Conservation (phyloP, 352 stramenopile species). For the Pythium chondricola region DNA sequence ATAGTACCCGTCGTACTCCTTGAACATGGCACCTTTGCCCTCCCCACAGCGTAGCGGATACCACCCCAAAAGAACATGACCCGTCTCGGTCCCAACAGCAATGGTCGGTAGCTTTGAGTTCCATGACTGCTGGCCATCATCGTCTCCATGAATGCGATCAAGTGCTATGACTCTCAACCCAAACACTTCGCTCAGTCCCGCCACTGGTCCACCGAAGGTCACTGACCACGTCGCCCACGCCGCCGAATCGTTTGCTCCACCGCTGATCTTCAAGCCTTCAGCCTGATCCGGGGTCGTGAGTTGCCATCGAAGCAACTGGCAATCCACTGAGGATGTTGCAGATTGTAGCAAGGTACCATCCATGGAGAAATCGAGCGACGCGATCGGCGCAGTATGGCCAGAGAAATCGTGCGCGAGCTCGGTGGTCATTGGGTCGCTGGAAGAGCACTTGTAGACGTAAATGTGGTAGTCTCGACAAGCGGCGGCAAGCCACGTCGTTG, state of each 20-base stretch:
- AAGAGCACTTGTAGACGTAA: slow-evolving; percentile 49
- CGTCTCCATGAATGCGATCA: slow-evolving; percentile 22
- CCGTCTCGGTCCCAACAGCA: slow-evolving; percentile 36
- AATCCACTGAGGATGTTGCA: slow-evolving; percentile 38
- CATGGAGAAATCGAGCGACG: slow-evolving; percentile 61
- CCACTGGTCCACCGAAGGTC: slow-evolving; percentile 47
- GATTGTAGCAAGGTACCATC: slow-evolving; percentile 61
- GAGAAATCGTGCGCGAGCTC: slow-evolving; percentile 50
- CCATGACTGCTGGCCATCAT: slow-evolving; percentile 15
- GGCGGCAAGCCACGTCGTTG: slow-evolving; percentile 27
- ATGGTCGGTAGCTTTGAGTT: slow-evolving; percentile 44
- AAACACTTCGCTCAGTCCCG: slow-evolving; percentile 35
- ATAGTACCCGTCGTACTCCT: slow-evolving; percentile 52
- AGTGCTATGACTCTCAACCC: slow-evolving; percentile 25
- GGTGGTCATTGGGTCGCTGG: slow-evolving; percentile 15
- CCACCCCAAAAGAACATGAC: slow-evolving; percentile 54
- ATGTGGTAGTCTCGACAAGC: slow-evolving; percentile 69
- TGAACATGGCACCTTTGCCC: slow-evolving; percentile 29
- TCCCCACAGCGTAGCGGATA: slow-evolving; percentile 52
- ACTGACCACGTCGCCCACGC: slow-evolving; percentile 47
- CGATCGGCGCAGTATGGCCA: slow-evolving; percentile 56
- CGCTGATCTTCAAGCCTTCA: neutral
- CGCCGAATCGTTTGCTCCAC: neutral
- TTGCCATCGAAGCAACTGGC: slow-evolving; percentile 68
- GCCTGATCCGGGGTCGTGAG: slow-evolving; percentile 22